Conservation (phyloP, 2,329 filamentous ascomycete genomes). For the Microdochium paspali region DNA sequence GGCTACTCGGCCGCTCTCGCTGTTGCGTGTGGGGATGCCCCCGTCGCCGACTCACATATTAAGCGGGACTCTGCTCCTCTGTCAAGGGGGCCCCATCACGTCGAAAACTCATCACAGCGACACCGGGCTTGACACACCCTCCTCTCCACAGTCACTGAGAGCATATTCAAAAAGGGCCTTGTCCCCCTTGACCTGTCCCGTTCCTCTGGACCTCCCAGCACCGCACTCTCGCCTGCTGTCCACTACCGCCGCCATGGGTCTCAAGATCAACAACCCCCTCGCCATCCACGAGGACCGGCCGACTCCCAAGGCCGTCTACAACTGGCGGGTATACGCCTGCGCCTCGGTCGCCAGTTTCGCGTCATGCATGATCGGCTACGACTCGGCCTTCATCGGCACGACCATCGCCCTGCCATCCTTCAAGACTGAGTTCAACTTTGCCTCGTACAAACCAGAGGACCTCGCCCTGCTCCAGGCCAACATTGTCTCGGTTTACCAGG, state of each 20-base stretch:
- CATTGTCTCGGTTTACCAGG: slow-evolving; percentile 75
- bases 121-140: too few species aligned
- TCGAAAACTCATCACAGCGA: too few species aligned
- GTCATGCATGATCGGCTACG: slow-evolving; percentile 49
- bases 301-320: slow-evolving; percentile 48
- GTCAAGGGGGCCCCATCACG: too few species aligned
- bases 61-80: too few species aligned
- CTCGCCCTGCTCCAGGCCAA: slow-evolving; percentile 58
- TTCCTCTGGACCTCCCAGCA: too few species aligned
- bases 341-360: slow-evolving; percentile 46
- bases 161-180: too few species aligned
- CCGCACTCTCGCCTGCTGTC: too few species aligned
- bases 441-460: slow-evolving; percentile 31
- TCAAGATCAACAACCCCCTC: slow-evolving; percentile 26
- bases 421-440: slow-evolving; percentile 56
- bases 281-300: slow-evolving; percentile 45
- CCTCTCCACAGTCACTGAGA: too few species aligned
- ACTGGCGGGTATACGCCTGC: slow-evolving; percentile 49
- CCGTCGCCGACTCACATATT: too few species aligned
- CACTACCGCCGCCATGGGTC: slow-evolving; percentile 1
- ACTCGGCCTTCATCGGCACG: slow-evolving; percentile 71
- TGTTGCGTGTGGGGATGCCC: too few species aligned
- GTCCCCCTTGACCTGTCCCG: too few species aligned
- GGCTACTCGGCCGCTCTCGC: too few species aligned
- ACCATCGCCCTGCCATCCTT: slow-evolving; percentile 66